Evolutionary conservation across 2,329 filamentous ascomycete genomes (phyloP).

Genomic region (Talaromyces sp.): DNA sequence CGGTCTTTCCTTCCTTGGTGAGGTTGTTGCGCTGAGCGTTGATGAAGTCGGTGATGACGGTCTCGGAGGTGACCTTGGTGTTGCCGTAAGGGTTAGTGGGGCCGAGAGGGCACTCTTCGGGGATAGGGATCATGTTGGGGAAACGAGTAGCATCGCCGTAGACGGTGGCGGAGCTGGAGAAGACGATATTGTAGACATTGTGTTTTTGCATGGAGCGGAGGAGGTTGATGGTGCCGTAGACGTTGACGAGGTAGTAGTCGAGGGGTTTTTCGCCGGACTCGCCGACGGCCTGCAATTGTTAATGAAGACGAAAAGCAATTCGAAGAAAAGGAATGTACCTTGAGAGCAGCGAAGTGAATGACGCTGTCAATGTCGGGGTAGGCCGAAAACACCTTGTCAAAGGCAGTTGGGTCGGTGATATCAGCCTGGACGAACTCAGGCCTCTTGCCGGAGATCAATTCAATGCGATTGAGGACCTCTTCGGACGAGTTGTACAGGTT

Average conservation of each 20-base stretch:
- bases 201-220: constrained; percentile 82
- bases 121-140: constrained; percentile 97
- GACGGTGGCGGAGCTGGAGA: constrained; percentile 95
- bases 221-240: constrained; percentile 84
- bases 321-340: constrained; percentile 52
- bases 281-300: constrained; percentile 66
- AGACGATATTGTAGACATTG: constrained; percentile 95
- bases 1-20: constrained; percentile 72
- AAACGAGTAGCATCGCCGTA: constrained; percentile 97
- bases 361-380: constrained; percentile 95
- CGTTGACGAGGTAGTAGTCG: constrained; percentile 97
- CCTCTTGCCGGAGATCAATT: constrained; percentile 85
- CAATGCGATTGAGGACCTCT: constrained; percentile 89
- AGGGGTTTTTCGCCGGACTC: constrained; percentile 91
- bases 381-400: constrained; percentile 83
- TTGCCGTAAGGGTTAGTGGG: constrained; percentile 97
- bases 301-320: constrained; percentile 32
- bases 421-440: constrained; percentile 82
- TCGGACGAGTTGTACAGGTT: constrained; percentile 95
- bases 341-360: constrained; percentile 97
- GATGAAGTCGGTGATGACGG: constrained; percentile 85
- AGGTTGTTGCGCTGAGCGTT: constrained; percentile 79
- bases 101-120: constrained; percentile 91
- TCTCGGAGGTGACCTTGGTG: constrained; percentile 91
- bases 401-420: constrained; percentile 76